Conservation (phyloP, 371 early-diverging fungal genomes). For the Mucor lusitanicus region DNA sequence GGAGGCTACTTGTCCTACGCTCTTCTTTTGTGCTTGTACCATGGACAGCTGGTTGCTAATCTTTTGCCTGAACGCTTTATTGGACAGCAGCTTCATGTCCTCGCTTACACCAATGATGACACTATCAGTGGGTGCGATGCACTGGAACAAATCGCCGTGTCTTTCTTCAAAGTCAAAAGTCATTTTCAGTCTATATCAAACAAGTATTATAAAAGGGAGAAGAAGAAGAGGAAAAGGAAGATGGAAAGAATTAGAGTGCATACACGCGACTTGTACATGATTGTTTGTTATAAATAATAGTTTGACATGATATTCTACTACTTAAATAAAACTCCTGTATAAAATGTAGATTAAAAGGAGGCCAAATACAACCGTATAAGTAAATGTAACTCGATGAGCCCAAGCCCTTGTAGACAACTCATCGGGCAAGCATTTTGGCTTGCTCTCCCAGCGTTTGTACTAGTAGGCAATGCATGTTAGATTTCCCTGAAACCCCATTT, state of each 20-base stretch:
- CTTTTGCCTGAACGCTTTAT: conserved; percentile 32
- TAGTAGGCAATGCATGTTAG: neutral
- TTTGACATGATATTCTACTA: neutral
- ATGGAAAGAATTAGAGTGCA: conserved; percentile 1
- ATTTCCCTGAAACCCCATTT: neutral
- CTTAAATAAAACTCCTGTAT: neutral
- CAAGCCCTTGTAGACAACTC: neutral
- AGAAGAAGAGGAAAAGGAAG: conserved; percentile 4
- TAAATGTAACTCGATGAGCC: neutral
- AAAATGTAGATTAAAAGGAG: neutral
- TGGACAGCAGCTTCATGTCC: conserved; percentile 29
- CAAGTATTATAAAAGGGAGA: conserved; percentile 13
- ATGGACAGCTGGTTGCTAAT: conserved; percentile 22
- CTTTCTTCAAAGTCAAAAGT: conserved; percentile 48
- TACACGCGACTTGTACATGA: neutral
- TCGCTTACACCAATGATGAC: conserved; percentile 32
- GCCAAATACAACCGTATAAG: neutral
- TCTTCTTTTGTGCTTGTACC: conserved; percentile 30
- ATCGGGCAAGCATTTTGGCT: neutral
- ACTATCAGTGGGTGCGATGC: conserved; percentile 20
- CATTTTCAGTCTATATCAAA: conserved; percentile 15
- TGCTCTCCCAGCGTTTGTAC: conserved; percentile 4
- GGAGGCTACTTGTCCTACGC: conserved; percentile 32
- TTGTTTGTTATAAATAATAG: neutral
- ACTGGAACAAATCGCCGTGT: conserved; percentile 30